Evolutionary conservation across 805 yeast species (phyloP), one percentile per base, ranked within the genome.

Genomic region (Isabelozyma pseudorhagii): DNA sequence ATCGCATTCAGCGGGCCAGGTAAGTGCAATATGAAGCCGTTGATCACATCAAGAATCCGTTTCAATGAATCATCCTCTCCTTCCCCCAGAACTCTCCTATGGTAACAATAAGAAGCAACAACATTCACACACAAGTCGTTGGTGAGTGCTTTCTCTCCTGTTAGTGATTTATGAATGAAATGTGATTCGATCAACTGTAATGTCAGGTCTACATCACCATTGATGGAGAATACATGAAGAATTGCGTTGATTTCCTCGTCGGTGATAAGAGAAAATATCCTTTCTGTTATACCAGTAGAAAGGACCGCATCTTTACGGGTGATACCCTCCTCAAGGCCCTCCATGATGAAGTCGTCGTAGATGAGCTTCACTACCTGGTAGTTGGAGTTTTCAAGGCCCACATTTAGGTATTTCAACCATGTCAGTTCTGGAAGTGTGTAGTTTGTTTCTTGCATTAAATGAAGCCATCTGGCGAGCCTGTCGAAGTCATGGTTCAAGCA

Each of bases 171-270:
- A 50, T 69, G 73, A 6, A 73, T 50, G 50, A 57, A 70, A 47
- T 70, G 74, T 43, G 71, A 54, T 49, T 74, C 76, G 10, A 74
- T 64, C 11, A 73, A 55, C 5, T 59, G 48, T 8, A 71, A 49
- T 1, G 74, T 63, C 63, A 63, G 67, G 13, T 60, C 45, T 5
- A 71, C 69, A 52, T 74, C 79, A 5, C 79, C 79, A 46, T 66
- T 58, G 4, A 59, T 50, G 2, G 74, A 56, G 9, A 74, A 58
- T 0, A 64, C 56, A 34, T 66, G 69, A 27, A 74, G 57, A 5
- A 70, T 62, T 45, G 58, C 62, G 31, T 53, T 49, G 5, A 70
- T 52, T 34, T 64, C 53, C 3, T 51, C 44, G 14, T 64, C 68
- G 9, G 56, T 60, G 4, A 70, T 44, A 52, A 21, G 49, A 48